Evolutionary conservation across 345 rosid species (phyloP).

Genomic region (Citrus cavaleriei): DNA sequence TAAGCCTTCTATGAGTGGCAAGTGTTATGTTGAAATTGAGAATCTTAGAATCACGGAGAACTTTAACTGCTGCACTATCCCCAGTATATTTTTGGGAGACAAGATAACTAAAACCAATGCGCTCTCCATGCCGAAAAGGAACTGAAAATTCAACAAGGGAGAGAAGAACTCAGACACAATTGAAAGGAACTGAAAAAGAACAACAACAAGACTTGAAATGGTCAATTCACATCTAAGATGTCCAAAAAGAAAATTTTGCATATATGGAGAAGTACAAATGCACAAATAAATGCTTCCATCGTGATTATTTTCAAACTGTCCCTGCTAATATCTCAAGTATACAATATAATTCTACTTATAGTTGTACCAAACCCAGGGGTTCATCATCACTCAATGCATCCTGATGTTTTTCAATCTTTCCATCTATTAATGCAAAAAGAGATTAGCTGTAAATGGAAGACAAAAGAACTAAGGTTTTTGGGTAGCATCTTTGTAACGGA

Average conservation of each 20-base stretch:
- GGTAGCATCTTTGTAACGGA: not conserved
- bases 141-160: constrained; percentile 37
- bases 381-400: not conserved
- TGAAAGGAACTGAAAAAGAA: constrained; percentile 1
- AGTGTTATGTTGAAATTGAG: constrained; percentile 59
- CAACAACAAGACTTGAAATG: not conserved
- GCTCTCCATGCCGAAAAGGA: constrained; percentile 75
- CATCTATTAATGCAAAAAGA: not conserved
- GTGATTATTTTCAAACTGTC: not conserved
- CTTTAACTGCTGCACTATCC: constrained; percentile 51
- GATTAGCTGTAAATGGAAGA: not conserved
- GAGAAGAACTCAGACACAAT: not conserved
- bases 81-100: constrained; percentile 67
- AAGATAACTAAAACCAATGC: constrained; percentile 70
- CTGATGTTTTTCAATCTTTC: not conserved
- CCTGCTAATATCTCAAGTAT: not conserved
- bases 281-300: not conserved
- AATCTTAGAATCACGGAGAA: constrained; percentile 50
- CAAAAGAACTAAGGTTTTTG: not conserved
- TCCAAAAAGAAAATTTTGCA: not conserved
- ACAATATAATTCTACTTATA: not conserved
- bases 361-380: not conserved
- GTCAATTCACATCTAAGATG: not conserved
- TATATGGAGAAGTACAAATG: not conserved
- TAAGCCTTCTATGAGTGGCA: constrained; percentile 49